These are phyloP conservation scores for Calonectria multiphialidica DNA, from an alignment of 2,329 filamentous ascomycete genomes.

Conservation along the genomic window DNA sequence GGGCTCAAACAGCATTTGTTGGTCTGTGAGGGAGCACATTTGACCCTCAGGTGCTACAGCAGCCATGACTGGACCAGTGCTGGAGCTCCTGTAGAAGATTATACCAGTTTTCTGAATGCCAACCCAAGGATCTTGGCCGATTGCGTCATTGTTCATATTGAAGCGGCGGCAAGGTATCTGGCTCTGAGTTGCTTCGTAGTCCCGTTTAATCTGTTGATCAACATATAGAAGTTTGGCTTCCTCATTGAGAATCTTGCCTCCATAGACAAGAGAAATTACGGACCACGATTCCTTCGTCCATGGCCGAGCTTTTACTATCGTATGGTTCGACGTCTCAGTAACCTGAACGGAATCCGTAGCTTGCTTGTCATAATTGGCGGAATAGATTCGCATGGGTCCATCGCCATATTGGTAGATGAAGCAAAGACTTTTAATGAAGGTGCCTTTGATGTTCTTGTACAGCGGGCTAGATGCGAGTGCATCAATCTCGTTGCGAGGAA, in stretches of 20 bases:
- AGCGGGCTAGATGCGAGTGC: neutral
- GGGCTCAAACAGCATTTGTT: neutral
- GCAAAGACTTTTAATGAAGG: neutral
- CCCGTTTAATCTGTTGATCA: neutral
- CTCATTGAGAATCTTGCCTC: neutral
- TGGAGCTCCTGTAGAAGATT: neutral
- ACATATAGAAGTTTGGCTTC: neutral
- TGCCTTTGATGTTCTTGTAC: neutral
- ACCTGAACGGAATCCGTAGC: neutral
- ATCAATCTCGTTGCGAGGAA: neutral
- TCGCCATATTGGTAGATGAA: neutral
- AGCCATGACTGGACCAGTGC: neutral
- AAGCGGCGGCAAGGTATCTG: neutral
- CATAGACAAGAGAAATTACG: neutral
- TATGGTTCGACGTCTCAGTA: neutral
- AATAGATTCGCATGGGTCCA: neutral
- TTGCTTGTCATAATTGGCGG: neutral
- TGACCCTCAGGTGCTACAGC: neutral
- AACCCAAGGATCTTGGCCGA: neutral
- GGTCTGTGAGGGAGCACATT: neutral
- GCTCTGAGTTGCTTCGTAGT: neutral
- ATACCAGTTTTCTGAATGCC: neutral
- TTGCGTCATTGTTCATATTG: neutral
- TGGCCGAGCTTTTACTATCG: neutral
- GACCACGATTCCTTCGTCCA: neutral